These are phyloP conservation scores for Saturnispora bothae DNA, from an alignment of 805 yeast species.

Conservation along the genomic window DNA sequence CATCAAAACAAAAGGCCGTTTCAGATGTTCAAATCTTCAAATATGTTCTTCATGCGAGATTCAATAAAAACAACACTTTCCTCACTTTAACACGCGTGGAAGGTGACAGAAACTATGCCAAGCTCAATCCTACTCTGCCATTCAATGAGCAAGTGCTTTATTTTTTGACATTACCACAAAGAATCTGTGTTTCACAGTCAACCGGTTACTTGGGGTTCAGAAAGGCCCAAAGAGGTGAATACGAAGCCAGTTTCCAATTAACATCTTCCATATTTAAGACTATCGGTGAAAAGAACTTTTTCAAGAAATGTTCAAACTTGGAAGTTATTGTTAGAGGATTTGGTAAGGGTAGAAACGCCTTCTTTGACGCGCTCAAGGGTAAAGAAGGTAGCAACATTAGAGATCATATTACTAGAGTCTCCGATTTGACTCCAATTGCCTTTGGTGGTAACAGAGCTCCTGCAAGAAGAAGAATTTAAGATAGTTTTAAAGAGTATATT, in stretches of 20 bases:
- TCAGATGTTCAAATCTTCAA: slow-evolving; percentile 32
- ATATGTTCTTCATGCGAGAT: slow-evolving; percentile 66
- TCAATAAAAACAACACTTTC: slow-evolving; percentile 76
- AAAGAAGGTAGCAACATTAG: slow-evolving; percentile 73
- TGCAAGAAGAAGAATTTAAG: slow-evolving; percentile 55
- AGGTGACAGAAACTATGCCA: slow-evolving; percentile 50
- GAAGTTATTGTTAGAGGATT: slow-evolving; percentile 74
- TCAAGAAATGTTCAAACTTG: slow-evolving; percentile 37
- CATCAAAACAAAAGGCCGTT: slow-evolving; percentile 10
- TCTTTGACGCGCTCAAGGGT: slow-evolving; percentile 73
- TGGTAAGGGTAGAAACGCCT: slow-evolving; percentile 86
- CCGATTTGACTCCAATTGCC: slow-evolving; percentile 73
- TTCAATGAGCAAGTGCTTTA: slow-evolving; percentile 67
- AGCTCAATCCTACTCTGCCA: slow-evolving; percentile 43
- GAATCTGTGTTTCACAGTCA: slow-evolving; percentile 52
- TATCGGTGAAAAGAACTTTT: slow-evolving; percentile 44
- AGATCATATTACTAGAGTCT: slow-evolving; percentile 54
- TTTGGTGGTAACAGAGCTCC: slow-evolving; percentile 92
- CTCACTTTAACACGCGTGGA: slow-evolving; percentile 63
- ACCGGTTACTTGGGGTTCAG: slow-evolving; percentile 87
- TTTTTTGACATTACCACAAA: slow-evolving; percentile 71
- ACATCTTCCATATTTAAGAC: slow-evolving; percentile 59
- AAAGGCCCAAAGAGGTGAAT: slow-evolving; percentile 82
- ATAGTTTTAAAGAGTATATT: neutral
- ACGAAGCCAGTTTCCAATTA: slow-evolving; percentile 87